Conservation (phyloP, 1,284 basidiomycete genomes). For the Sanguinoderma infundibulare region DNA sequence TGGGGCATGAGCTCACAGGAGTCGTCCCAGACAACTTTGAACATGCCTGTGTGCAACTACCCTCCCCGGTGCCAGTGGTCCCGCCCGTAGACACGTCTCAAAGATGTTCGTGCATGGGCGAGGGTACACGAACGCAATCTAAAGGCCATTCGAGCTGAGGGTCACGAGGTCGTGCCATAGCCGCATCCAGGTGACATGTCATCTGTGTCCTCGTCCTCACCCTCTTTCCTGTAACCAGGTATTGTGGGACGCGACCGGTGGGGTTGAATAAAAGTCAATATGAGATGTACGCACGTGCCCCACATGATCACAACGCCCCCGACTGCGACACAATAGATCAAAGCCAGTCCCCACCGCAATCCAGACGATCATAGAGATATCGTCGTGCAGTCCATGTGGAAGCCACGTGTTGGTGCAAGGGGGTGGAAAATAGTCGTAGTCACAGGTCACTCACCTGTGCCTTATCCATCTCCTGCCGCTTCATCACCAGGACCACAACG, state of each 20-base stretch:
- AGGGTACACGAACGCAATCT: no score
- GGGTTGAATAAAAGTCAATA: neutral
- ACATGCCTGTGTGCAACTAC: no score
- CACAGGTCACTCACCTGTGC: slow-evolving; percentile 60
- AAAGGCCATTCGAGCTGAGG: no score
- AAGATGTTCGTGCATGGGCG: no score
- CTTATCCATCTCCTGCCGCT: slow-evolving; percentile 82
- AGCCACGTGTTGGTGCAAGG: neutral
- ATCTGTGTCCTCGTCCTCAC: no score
- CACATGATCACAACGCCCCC: neutral
- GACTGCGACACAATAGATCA: neutral
- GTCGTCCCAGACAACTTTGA: no score
- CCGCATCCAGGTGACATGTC: no score
- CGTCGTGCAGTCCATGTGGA: neutral
- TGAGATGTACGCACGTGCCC: neutral
- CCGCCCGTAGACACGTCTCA: no score
- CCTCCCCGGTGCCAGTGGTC: slow-evolving; percentile 52
- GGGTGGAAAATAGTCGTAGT: neutral
- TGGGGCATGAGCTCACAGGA: no score
- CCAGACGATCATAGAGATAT: neutral
- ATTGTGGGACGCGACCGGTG: no score
- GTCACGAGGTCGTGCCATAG: no score
- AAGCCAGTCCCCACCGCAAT: neutral
- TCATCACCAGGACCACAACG: slow-evolving; percentile 57
- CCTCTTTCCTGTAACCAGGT: no score